A percentile compares a stretch with the other conserved stretches of the same genome.
Evolutionary conservation across 805 yeast species (phyloP).

Genomic region (Kuraishia hungarica): DNA sequence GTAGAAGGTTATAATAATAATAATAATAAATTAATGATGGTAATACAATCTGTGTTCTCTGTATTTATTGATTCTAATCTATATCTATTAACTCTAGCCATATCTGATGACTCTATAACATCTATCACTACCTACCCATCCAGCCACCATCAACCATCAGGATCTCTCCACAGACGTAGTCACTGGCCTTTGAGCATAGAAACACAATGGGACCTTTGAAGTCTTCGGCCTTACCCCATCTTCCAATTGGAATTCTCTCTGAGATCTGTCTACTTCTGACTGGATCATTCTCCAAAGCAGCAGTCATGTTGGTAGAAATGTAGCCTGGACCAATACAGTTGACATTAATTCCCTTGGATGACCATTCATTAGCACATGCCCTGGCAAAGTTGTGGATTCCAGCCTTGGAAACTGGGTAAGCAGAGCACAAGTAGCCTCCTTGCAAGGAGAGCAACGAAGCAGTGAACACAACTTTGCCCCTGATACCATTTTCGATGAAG

Average conservation of each 20-base stretch:
- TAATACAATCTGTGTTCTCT: no score
- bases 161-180: constrained; percentile 43
- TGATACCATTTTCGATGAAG: constrained; percentile 21
- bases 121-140: neutral
- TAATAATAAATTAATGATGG: neutral
- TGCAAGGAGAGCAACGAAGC: constrained; percentile 32
- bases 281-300: constrained; percentile 17
- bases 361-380: constrained; percentile 36
- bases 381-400: constrained; percentile 28
- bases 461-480: constrained; percentile 34
- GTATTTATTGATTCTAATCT: no score
- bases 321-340: constrained; percentile 45
- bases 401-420: constrained; percentile 34
- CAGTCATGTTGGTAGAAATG: constrained; percentile 37
- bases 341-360: constrained; percentile 32
- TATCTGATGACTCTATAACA: no score
- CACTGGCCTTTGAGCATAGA: constrained; percentile 40
- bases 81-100: no score
- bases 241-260: constrained; percentile 32
- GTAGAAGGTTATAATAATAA: constrained; percentile 46
- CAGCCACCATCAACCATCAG: constrained; percentile 49
- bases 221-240: constrained; percentile 43
- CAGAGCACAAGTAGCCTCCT: constrained; percentile 28
- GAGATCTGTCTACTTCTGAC: constrained; percentile 18
- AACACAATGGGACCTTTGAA: constrained; percentile 34